Percentiles rank a stretch among this genome's conserved stretches.
phyloP scores from a whole-genome alignment of 441 rosid species.

The Pelargonium citronellum region DNA sequence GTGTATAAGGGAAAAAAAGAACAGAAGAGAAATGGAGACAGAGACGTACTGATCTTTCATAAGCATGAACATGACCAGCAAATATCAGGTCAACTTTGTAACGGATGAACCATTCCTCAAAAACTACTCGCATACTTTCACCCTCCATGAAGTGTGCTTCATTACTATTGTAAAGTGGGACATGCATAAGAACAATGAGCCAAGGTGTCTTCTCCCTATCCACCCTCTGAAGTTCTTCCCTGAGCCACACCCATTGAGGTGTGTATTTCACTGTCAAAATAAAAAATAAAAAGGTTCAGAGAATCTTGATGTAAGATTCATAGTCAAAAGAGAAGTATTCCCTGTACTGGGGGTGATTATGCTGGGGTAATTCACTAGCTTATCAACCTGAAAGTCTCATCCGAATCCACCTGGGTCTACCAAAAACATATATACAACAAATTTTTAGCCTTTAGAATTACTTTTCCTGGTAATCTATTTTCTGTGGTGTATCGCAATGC shows the following conservation, averaged over 20 bases:
- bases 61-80: slow-evolving; percentile 78
- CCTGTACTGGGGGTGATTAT: too few relatives aligned
- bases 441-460: background rate
- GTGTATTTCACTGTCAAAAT: slow-evolving; percentile 54
- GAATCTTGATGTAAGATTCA: slow-evolving; percentile 15
- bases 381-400: too few relatives aligned
- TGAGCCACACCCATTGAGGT: slow-evolving; percentile 56
- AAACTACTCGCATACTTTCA: slow-evolving; percentile 63
- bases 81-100: slow-evolving; percentile 57
- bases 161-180: slow-evolving; percentile 53
- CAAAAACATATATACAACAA: background rate
- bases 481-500: background rate
- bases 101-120: slow-evolving; percentile 53
- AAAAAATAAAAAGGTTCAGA: slow-evolving; percentile 9
- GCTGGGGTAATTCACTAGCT: too few relatives aligned
- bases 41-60: slow-evolving; percentile 61
- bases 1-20: background rate
- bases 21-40: background rate
- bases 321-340: slow-evolving; percentile 5
- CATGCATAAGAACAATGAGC: slow-evolving; percentile 72
- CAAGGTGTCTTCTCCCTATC: slow-evolving; percentile 70
- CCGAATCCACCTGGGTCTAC: too few relatives aligned
- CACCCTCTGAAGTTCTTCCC: slow-evolving; percentile 47
- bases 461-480: background rate
- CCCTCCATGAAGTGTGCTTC: slow-evolving; percentile 75